Evolutionary conservation across 352 stramenopile species (phyloP).

Genomic region (Peronospora tabacina): DNA sequence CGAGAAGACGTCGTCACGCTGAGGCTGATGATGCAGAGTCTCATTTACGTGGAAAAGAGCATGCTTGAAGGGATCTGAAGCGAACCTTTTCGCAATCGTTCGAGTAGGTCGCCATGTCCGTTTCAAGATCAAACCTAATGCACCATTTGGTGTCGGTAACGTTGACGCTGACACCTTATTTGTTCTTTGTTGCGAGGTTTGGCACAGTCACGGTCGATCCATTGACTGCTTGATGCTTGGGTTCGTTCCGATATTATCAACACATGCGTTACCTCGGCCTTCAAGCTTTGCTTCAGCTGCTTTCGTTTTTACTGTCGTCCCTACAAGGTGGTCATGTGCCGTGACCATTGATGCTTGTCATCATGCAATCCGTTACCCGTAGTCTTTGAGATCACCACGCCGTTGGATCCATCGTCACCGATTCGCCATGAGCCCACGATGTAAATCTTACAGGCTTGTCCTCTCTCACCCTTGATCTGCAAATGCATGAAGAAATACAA

Average conservation of each 20-base stretch:
- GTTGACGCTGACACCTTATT: background rate
- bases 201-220: background rate
- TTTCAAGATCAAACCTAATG: background rate
- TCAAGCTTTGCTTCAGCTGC: slow-evolving; percentile 40
- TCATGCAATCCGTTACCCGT: too few species aligned
- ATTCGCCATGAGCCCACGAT: slow-evolving; percentile 64
- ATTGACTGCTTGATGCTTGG: slow-evolving; percentile 21
- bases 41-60: background rate
- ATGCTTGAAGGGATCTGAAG: background rate
- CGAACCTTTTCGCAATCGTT: slow-evolving; percentile 10
- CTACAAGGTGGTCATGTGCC: slow-evolving; percentile 33
- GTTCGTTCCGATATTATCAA: too few species aligned
- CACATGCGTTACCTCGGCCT: slow-evolving; percentile 26
- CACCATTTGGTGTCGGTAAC: background rate
- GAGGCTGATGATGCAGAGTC: background rate
- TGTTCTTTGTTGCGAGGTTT: background rate
- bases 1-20: background rate
- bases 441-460: slow-evolving; percentile 28
- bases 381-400: slow-evolving; percentile 56
- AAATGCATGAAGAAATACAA: slow-evolving; percentile 17
- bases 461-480: slow-evolving; percentile 4
- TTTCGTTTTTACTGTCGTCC: slow-evolving; percentile 57
- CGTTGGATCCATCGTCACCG: slow-evolving; percentile 67
- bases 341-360: slow-evolving; percentile 63
- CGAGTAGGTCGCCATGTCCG: background rate